Evolutionary conservation across 805 yeast genomes (phyloP).

Genomic region (Jamesozyma spencerorum): DNA sequence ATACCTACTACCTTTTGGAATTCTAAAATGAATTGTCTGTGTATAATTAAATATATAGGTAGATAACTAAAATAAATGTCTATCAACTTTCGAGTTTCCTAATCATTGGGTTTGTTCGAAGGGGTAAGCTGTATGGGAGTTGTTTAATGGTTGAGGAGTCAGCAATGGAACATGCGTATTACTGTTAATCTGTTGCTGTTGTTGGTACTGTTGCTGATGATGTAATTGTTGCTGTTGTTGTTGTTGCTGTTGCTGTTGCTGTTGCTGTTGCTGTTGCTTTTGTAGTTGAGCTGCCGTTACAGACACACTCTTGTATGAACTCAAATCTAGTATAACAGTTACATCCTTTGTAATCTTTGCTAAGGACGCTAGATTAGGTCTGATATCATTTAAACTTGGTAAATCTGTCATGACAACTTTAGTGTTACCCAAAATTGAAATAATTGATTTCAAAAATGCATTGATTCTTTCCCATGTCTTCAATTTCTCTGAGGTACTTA

Average conservation of each 20-base stretch:
- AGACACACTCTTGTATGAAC: slow-evolving; percentile 38
- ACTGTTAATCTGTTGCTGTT: slow-evolving; percentile 9
- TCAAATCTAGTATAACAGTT: slow-evolving; percentile 70
- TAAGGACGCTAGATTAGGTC: slow-evolving; percentile 69
- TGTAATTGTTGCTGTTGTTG: slow-evolving; percentile 4
- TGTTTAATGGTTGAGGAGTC: slow-evolving; percentile 15
- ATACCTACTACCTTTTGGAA: too few species aligned
- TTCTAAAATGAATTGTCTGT: neutral
- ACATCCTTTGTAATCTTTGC: slow-evolving; percentile 89
- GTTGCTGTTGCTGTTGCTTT: slow-evolving; percentile 12
- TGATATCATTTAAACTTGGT: slow-evolving; percentile 67
- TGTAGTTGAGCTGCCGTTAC: slow-evolving; percentile 11
- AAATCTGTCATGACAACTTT: slow-evolving; percentile 74
- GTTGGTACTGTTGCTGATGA: slow-evolving; percentile 1
- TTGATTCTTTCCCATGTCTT: slow-evolving; percentile 81
- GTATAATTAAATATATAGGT: neutral
- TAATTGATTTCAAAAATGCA: slow-evolving; percentile 69
- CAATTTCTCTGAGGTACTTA: slow-evolving; percentile 43
- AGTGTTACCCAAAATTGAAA: slow-evolving; percentile 74
- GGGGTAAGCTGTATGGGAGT: slow-evolving; percentile 10
- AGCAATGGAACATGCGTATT: slow-evolving; percentile 14
- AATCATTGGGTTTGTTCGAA: slow-evolving; percentile 9
- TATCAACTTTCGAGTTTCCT: too few species aligned
- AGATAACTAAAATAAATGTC: neutral
- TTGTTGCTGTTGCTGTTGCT: slow-evolving; percentile 5